Percentiles rank a stretch among this genome's conserved stretches.
These are phyloP conservation scores for Acacia concinna DNA, from an alignment of 331 rosid genomes.

Conservation along the genomic window DNA sequence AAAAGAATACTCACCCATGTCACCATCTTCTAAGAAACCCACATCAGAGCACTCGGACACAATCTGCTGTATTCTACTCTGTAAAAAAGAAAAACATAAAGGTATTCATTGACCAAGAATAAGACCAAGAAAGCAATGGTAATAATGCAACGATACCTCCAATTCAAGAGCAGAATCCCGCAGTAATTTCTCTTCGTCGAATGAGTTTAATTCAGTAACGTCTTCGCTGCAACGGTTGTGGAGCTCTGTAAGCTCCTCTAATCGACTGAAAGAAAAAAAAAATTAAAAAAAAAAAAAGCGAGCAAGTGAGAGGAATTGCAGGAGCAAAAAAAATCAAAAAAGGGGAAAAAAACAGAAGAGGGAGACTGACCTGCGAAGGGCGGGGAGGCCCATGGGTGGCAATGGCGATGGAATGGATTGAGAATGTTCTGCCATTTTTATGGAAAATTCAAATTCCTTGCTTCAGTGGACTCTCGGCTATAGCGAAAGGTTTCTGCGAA, in stretches of 20 bases:
- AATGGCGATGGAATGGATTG: slow-evolving; percentile 25
- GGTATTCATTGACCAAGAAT: neutral
- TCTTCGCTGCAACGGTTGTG: slow-evolving; percentile 33
- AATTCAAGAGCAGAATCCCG: slow-evolving; percentile 52
- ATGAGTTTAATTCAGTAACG: slow-evolving; percentile 33
- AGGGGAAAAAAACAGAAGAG: neutral
- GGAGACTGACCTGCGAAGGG: slow-evolving; percentile 51
- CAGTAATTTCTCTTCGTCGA: slow-evolving; percentile 40
- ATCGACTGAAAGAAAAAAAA: slow-evolving; percentile 44
- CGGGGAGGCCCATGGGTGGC: slow-evolving; percentile 33
- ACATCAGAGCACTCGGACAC: slow-evolving; percentile 56
- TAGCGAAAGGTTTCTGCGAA: neutral
- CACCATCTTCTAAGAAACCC: slow-evolving; percentile 38
- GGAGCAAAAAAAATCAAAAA: neutral
- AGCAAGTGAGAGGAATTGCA: neutral
- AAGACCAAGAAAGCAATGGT: neutral
- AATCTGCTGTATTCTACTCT: slow-evolving; percentile 56
- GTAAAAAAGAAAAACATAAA: neutral
- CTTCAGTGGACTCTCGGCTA: neutral
- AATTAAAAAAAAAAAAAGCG: no score
- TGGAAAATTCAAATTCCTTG: neutral
- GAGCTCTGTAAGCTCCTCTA: slow-evolving; percentile 52
- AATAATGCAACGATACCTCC: slow-evolving; percentile 38
- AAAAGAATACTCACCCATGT: slow-evolving; percentile 44
- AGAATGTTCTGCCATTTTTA: slow-evolving; percentile 34